Base-by-base conservation (phyloP, 331 rosid genomes). In the Phaseolus coccineus region DNA sequence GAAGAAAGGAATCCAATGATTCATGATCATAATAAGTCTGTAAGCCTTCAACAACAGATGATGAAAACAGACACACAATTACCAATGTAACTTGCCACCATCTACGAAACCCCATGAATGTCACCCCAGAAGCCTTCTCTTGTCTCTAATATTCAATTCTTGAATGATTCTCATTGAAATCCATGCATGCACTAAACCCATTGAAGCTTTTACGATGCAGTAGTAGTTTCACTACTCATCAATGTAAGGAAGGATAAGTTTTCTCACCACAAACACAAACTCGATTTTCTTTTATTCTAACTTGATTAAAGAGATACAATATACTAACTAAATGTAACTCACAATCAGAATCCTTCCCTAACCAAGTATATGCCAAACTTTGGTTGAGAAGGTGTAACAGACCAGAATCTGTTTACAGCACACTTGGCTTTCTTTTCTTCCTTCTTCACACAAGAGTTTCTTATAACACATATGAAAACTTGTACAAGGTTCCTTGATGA, bases 61-160 rank as follows among this genome's bases (percentile, higher is more conserved):
- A 79, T 35, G 64, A 69, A 39, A 87, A 65, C 24, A 85, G 68
- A 84, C 74, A 81, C 62, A 88, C 53, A 22, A 84, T 46, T 3
- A 81, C 30, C 28, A 57, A 85, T 73, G 56, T 71, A 69, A 83
- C 33, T 77, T 79, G 86, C 87, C 91, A 57, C 78, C 85, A 85
- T 71, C 48, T 85, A 76, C 51, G 69, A 64, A 83, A 39, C 83
- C 73, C 93, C 93, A 91, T 88, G 82, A 77, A 76, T 57, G 73
- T 75, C 33, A 81, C 72, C 81, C 76, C 40, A 77, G 74, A 77
- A 85, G 69, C 63, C 83, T 79, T 75, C 35, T 83, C 24, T 71
- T 57, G 73, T 71, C 82, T 76, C 62, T 62, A 12, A 61, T 74
- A 82, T 51, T 69, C 80, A 78, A 61, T 47, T 73, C 88, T 78